phyloP scores from a whole-genome alignment of 768 basidiomycete species.

The Atractiella rhizophila region DNA sequence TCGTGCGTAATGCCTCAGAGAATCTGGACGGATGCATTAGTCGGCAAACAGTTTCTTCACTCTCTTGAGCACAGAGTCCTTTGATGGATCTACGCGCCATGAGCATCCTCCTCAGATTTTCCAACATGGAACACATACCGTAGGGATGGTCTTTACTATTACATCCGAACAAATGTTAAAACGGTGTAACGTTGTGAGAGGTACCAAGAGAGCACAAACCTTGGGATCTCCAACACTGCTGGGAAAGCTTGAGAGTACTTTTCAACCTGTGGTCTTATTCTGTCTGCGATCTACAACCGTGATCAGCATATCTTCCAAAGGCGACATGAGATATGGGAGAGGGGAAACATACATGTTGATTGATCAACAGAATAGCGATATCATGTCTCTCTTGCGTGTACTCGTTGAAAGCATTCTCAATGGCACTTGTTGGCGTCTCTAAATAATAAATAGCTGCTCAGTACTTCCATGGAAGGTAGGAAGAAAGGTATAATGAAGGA shows the following conservation, averaged over 20 bases:
- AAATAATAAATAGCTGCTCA: neutral
- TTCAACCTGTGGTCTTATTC: slow-evolving; percentile 82
- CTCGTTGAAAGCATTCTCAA: slow-evolving; percentile 79
- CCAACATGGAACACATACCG: slow-evolving; percentile 30
- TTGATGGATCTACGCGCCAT: slow-evolving; percentile 41
- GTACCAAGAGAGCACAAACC: too few relatives aligned
- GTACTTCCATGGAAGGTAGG: neutral
- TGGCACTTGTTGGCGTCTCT: slow-evolving; percentile 77
- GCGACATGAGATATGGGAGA: neutral
- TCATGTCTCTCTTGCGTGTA: slow-evolving; percentile 86
- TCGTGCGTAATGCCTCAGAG: too few relatives aligned
- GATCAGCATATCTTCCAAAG: neutral
- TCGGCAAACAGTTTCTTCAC: slow-evolving; percentile 94
- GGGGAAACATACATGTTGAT: slow-evolving; percentile 61
- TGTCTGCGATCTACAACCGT: slow-evolving; percentile 58
- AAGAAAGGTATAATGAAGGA: neutral
- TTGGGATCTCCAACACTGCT: slow-evolving; percentile 83
- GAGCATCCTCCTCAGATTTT: neutral
- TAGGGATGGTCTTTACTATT: slow-evolving; percentile 98
- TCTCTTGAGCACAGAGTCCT: slow-evolving; percentile 83
- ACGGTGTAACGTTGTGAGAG: too few relatives aligned
- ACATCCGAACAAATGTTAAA: too few relatives aligned
- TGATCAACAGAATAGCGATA: slow-evolving; percentile 85
- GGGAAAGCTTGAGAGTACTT: slow-evolving; percentile 90
- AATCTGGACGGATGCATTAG: too few relatives aligned